These are phyloP conservation scores for Botryotinia convoluta DNA, from an alignment of 2,329 filamentous ascomycete genomes.

Conservation along the genomic window DNA sequence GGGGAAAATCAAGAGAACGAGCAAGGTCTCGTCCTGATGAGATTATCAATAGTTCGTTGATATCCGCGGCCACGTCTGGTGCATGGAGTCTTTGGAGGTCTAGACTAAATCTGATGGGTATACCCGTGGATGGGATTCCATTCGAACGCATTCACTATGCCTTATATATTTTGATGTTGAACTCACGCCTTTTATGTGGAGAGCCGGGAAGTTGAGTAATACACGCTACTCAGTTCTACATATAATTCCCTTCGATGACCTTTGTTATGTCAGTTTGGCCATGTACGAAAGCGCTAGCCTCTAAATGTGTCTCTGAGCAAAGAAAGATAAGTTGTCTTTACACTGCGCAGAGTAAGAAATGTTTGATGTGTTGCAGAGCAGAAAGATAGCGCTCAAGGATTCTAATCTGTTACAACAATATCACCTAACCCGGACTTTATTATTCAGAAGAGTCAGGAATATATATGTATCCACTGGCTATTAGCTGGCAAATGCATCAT, in stretches of 20 bases:
- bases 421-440: background rate
- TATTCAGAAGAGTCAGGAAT: background rate
- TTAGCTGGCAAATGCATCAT: background rate
- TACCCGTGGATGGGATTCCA: background rate
- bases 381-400: too few species aligned
- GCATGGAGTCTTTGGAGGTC: background rate
- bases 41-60: background rate
- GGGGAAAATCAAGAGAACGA: background rate
- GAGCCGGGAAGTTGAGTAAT: background rate
- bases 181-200: background rate
- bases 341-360: background rate
- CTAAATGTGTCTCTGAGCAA: background rate
- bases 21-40: background rate
- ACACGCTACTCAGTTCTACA: background rate
- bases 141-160: background rate
- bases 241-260: background rate
- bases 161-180: background rate
- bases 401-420: background rate
- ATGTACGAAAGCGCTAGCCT: background rate
- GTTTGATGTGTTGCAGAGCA: background rate
- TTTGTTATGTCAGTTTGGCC: background rate
- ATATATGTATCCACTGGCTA: background rate
- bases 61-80: background rate
- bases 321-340: background rate
- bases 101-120: background rate